Evolutionary conservation across 2,329 filamentous ascomycete species (phyloP).

Genomic region (Didymellaceae sp.): DNA sequence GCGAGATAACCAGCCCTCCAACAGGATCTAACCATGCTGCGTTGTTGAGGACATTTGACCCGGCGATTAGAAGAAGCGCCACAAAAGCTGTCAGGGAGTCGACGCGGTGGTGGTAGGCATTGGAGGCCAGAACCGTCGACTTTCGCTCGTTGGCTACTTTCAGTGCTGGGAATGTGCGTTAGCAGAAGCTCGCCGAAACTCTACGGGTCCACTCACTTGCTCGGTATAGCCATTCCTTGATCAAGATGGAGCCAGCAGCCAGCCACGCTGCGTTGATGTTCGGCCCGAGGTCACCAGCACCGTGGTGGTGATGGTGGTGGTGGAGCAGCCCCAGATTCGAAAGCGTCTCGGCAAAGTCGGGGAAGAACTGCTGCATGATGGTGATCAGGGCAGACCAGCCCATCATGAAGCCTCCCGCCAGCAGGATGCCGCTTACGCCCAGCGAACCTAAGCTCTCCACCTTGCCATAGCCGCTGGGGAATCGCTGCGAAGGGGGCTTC

Average conservation of each 20-base stretch:
- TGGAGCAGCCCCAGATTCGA: constrained; percentile 53
- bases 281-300: constrained; percentile 66
- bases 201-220: constrained; percentile 68
- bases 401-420: constrained; percentile 91
- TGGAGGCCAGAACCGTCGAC: constrained; percentile 93
- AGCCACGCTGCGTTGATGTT: constrained; percentile 96
- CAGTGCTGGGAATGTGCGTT: constrained; percentile 69
- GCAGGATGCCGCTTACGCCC: constrained; percentile 88
- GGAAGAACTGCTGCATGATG: constrained; percentile 60
- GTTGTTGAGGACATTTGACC: constrained; percentile 83
- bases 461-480: constrained; percentile 94
- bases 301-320: constrained; percentile 70
- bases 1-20: constrained; percentile 87
- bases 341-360: constrained; percentile 52
- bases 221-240: constrained; percentile 97
- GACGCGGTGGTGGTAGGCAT: constrained; percentile 94
- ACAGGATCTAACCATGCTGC: constrained; percentile 94
- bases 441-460: constrained; percentile 95
- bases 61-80: constrained; percentile 85
- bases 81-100: constrained; percentile 96
- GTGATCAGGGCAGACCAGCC: constrained; percentile 69
- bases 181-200: constrained; percentile 10
- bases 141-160: constrained; percentile 94
- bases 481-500: constrained; percentile 79
- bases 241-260: constrained; percentile 82